Conservation (phyloP, 2,329 filamentous ascomycete species). For the Pochonia chlamydosporia region DNA sequence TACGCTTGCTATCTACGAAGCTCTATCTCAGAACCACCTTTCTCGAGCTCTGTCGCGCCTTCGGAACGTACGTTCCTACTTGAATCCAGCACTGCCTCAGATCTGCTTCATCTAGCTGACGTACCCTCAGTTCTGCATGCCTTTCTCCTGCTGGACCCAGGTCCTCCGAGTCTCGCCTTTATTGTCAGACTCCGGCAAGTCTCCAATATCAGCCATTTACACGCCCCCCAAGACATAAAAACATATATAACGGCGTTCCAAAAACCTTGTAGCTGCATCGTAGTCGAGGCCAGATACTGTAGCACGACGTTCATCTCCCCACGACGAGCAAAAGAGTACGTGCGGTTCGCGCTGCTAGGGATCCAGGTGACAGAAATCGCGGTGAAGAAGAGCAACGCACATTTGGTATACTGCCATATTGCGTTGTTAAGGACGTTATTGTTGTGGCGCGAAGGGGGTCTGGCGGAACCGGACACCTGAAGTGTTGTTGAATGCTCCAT, state of each 20-base stretch:
- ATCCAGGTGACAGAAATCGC: slow-evolving; percentile 69
- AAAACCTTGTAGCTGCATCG: slow-evolving; percentile 75
- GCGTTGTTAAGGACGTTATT: slow-evolving; percentile 44
- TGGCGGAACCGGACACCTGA: neutral
- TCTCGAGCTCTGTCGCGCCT: too few relatives aligned
- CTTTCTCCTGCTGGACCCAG: too few relatives aligned
- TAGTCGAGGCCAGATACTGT: slow-evolving; percentile 64
- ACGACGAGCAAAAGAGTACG: slow-evolving; percentile 60
- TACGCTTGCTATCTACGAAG: too few relatives aligned
- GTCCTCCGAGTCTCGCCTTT: too few relatives aligned
- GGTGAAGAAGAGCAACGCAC: slow-evolving; percentile 63
- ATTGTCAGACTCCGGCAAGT: too few relatives aligned
- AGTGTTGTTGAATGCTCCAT: neutral
- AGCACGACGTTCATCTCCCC: slow-evolving; percentile 30
- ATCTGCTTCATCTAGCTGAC: too few relatives aligned
- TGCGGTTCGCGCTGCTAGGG: slow-evolving; percentile 68
- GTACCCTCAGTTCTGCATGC: too few relatives aligned
- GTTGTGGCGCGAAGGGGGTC: neutral
- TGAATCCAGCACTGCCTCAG: too few relatives aligned
- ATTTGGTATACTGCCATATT: slow-evolving; percentile 63
- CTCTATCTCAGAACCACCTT: too few relatives aligned
- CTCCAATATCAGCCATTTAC: too few relatives aligned
- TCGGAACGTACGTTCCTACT: too few relatives aligned
- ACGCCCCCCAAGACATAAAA: neutral
- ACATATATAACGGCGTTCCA: slow-evolving; percentile 80